Evolutionary conservation across 2,329 filamentous ascomycete genomes (phyloP), one percentile per base, ranked within the genome.

Genomic region (Cladobotryum protrusum): DNA sequence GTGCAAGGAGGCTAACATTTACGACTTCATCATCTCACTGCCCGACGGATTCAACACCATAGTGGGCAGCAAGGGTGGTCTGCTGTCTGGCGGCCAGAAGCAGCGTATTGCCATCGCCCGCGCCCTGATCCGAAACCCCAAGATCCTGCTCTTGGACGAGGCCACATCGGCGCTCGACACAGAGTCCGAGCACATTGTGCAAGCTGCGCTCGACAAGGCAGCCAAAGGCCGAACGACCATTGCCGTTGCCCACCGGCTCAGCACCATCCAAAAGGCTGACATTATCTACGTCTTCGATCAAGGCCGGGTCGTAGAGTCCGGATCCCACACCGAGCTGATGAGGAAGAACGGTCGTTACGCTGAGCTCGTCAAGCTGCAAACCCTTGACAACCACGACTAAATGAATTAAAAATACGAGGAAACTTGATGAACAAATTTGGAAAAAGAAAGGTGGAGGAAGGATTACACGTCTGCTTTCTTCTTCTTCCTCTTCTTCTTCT

Each of bases 251-350:
- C 92, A 97, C 69, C 78, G 92, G 20, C 73, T 97, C 8, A 89
- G 84, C 61, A 96, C 92, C 0, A 96, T 97, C 54, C 89, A 96
- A 65, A 91, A 93, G 65, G 92, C 92, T 0, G 92, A 97, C 64
- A 72, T 92, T 44, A 97, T 97, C 60, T 96, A 95, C 58, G 92
- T 97, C 14, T 93, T 97, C 64, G 90, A 96, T 66, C 83, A 88
- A 60, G 92, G 92, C 8, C 79, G 82, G 54, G 81, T 97, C 37
- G 86, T 93, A 1, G 37, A 40, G 37, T 15, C 37, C 6, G 37
- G 37, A 15, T 18, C 37, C 9, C 37, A 40, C n/a, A 9, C 37
- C 4, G 37, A 40, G 37, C 37, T 40, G 14, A 40, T 40, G 37
- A 19, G 15, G n/a, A 40, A 40, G 37, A 40, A 19, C 15, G 37